Evolutionary conservation across 2,329 filamentous ascomycete species (phyloP).

Genomic region (Colletotrichum shisoi): DNA sequence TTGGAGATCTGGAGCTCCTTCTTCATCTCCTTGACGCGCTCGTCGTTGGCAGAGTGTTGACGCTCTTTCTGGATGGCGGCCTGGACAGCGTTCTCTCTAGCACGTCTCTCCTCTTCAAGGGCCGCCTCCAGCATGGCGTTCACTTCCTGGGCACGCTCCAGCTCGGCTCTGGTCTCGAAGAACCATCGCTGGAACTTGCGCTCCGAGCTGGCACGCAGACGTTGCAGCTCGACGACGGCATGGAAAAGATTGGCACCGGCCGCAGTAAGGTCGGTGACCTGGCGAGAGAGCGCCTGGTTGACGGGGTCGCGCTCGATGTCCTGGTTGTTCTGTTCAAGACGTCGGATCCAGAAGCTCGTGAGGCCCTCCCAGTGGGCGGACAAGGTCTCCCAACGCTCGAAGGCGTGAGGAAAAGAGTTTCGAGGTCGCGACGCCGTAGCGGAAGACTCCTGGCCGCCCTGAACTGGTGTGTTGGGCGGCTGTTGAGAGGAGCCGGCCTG

Average conservation of each 20-base stretch:
- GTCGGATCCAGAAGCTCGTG: constrained; percentile 95
- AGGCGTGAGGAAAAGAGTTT: constrained; percentile 91
- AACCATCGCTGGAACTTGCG: constrained; percentile 99
- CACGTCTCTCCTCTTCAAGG: constrained; percentile 76
- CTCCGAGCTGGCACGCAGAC: constrained; percentile 91
- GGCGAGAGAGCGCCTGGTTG: constrained; percentile 86
- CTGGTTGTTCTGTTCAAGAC: constrained; percentile 87
- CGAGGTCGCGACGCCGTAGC: constrained; percentile 54
- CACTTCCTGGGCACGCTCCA: constrained; percentile 83
- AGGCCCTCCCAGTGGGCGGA: constrained; percentile 98
- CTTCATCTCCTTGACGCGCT: constrained; percentile 86
- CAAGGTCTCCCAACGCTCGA: constrained; percentile 95
- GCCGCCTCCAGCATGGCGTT: constrained; percentile 80
- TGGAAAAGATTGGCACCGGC: constrained; percentile 97
- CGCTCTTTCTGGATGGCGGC: constrained; percentile 72
- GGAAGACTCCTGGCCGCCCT: constrained; percentile 48
- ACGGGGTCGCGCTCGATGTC: constrained; percentile 84
- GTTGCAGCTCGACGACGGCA: constrained; percentile 93
- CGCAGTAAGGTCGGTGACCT: constrained; percentile 96
- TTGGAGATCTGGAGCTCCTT: constrained; percentile 94
- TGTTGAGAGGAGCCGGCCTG: constrained; percentile 41
- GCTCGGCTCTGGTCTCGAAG: constrained; percentile 88
- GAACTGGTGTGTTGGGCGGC: constrained; percentile 36
- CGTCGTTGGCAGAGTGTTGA: constrained; percentile 74
- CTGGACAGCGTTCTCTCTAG: constrained; percentile 71